These are phyloP conservation scores for Apiospora koreana DNA, from an alignment of 2,329 filamentous ascomycete species.

Conservation along the genomic window DNA sequence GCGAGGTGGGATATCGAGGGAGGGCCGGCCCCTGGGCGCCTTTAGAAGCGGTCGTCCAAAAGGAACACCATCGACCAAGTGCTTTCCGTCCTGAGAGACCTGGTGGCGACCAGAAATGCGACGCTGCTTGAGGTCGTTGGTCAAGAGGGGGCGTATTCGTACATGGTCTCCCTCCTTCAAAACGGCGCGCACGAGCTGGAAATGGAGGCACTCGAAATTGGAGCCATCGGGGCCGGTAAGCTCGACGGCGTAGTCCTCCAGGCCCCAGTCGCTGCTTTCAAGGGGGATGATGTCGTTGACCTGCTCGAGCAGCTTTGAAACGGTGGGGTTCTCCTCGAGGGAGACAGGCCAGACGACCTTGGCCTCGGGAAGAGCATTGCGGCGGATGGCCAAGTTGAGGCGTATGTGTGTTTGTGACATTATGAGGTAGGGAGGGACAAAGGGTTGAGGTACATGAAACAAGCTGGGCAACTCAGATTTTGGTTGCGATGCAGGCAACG, in stretches of 20 bases:
- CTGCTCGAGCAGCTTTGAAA: conserved; percentile 75
- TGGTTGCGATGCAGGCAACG: background rate
- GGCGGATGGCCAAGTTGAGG: conserved; percentile 70
- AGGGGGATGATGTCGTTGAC: conserved; percentile 81
- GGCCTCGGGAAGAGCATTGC: conserved; percentile 72
- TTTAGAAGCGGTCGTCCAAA: conserved; percentile 76
- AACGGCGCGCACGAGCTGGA: conserved; percentile 67
- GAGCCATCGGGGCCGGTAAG: conserved; percentile 55
- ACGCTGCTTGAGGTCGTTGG: conserved; percentile 72
- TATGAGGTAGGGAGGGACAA: background rate
- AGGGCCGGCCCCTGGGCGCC: conserved; percentile 60
- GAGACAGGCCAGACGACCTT: conserved; percentile 71
- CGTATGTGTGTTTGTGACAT: conserved; percentile 52
- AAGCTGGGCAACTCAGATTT: background rate
- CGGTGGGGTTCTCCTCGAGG: conserved; percentile 61
- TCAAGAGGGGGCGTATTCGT: conserved; percentile 75
- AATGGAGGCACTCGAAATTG: conserved; percentile 87
- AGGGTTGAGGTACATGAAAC: background rate
- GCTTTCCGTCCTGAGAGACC: conserved; percentile 75
- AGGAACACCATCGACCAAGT: conserved; percentile 81
- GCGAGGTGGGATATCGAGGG: conserved; percentile 70
- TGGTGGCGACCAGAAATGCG: conserved; percentile 77
- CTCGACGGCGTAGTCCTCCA: conserved; percentile 89
- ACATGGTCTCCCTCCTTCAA: conserved; percentile 84
- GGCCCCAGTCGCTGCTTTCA: conserved; percentile 77